A percentile compares a stretch with the other conserved stretches of the same genome.
These are phyloP conservation scores for Aspergillus fischeri DNA, from an alignment of 2,329 filamentous ascomycete genomes.

Conservation along the genomic window DNA sequence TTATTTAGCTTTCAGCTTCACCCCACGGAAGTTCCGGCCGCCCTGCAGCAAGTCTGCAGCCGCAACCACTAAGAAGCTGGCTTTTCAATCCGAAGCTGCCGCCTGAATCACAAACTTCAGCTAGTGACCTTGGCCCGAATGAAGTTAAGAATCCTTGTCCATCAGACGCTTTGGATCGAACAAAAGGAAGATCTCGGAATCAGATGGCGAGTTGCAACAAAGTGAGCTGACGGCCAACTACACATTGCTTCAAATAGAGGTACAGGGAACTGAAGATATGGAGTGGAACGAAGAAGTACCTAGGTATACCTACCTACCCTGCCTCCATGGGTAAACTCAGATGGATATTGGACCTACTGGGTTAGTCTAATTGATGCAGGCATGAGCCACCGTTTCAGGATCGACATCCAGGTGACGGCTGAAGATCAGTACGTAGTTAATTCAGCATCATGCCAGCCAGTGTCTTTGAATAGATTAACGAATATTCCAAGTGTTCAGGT, in stretches of 20 bases:
- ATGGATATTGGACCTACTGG: background rate
- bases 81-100: slow-evolving; percentile 11
- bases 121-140: background rate
- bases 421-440: background rate
- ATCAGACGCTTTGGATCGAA: background rate
- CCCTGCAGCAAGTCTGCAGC: slow-evolving; percentile 13
- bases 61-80: slow-evolving; percentile 10
- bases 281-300: background rate
- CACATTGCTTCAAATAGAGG: background rate
- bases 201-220: background rate
- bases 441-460: background rate
- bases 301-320: background rate
- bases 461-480: background rate
- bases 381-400: slow-evolving; percentile 1
- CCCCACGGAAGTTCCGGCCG: slow-evolving; percentile 11
- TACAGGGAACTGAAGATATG: background rate
- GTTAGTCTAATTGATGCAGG: background rate
- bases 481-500: slow-evolving; percentile 12
- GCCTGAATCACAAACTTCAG: background rate
- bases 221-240: background rate
- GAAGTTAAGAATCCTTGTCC: background rate
- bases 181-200: background rate
- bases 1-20: background rate
- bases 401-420: slow-evolving; percentile 12
- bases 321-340: background rate